These are phyloP conservation scores for Talaromyces wortmannii DNA, from an alignment of 495 filamentous ascomycete genomes.

Conservation along the genomic window DNA sequence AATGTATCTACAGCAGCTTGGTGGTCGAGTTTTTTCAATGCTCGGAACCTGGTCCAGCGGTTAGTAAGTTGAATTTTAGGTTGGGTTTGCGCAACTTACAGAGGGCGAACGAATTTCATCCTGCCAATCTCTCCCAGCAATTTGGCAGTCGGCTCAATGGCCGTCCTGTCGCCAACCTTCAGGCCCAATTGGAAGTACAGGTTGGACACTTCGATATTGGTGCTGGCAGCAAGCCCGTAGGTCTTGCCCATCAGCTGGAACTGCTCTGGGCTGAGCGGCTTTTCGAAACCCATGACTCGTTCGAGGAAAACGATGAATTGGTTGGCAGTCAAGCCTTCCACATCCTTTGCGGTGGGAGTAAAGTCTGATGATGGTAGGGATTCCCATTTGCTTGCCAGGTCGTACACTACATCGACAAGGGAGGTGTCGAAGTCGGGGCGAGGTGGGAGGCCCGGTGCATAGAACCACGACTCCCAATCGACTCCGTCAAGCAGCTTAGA, in stretches of 20 bases:
- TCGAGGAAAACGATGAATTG: constrained; percentile 90
- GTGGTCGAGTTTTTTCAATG: constrained; percentile 64
- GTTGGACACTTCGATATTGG: constrained; percentile 79
- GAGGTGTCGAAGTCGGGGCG: constrained; percentile 88
- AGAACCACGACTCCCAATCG: constrained; percentile 88
- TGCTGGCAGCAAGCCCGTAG: constrained; percentile 61
- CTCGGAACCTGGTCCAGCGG: constrained; percentile 42
- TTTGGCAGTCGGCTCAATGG: constrained; percentile 63
- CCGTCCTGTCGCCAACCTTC: constrained; percentile 56
- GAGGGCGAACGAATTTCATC: constrained; percentile 93
- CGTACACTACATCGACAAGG: constrained; percentile 78
- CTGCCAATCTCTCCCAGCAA: constrained; percentile 76
- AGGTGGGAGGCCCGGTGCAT: constrained; percentile 74
- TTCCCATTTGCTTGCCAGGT: constrained; percentile 75
- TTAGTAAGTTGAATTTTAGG: neutral
- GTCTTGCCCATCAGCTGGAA: constrained; percentile 61
- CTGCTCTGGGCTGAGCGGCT: constrained; percentile 50
- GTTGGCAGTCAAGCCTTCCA: constrained; percentile 68
- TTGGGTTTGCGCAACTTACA: constrained; percentile 35
- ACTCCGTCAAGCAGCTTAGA: constrained; percentile 59
- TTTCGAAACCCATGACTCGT: constrained; percentile 54
- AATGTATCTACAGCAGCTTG: constrained; percentile 75
- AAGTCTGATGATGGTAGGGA: constrained; percentile 41
- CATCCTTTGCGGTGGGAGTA: constrained; percentile 59
- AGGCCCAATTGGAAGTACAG: constrained; percentile 75